Percentiles rank a stretch among this genome's conserved stretches.
phyloP scores from a whole-genome alignment of 495 filamentous ascomycete species.

The Friedmanniomyces endolithicus region DNA sequence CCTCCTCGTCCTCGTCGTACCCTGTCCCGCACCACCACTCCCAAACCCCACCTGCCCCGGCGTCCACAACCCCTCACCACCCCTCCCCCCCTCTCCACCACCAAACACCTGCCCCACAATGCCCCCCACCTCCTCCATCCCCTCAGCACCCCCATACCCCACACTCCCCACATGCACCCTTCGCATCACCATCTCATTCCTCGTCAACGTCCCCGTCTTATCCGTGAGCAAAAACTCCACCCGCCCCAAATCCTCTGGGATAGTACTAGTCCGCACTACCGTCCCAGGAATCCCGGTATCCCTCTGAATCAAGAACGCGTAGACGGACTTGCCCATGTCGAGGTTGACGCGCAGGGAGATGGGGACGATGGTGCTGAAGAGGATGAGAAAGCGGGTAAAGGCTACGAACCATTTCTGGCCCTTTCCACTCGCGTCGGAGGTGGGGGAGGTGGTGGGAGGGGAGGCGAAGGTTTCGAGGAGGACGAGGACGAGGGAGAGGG shows the following conservation, averaged over 20 bases:
- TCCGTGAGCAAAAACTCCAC: conserved; percentile 96
- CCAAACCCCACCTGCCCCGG: conserved; percentile 45
- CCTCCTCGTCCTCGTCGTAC: conserved; percentile 60
- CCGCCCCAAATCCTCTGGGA: conserved; percentile 88
- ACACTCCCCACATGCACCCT: conserved; percentile 98
- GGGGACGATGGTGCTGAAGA: conserved; percentile 98
- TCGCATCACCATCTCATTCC: conserved; percentile 82
- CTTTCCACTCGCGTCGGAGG: conserved; percentile 19
- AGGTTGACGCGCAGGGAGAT: conserved; percentile 94
- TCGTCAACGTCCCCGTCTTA: conserved; percentile 93
- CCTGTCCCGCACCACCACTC: conserved; percentile 10
- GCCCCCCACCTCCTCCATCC: conserved; percentile 88
- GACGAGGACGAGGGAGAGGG: conserved; percentile 81
- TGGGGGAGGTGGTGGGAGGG: conserved; percentile 34
- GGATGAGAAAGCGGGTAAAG: conserved; percentile 86
- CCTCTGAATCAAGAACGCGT: conserved; percentile 87
- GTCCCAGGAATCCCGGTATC: conserved; percentile 82
- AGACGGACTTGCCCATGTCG: conserved; percentile 92
- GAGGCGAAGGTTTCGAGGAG: conserved; percentile 69
- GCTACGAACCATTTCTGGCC: conserved; percentile 72
- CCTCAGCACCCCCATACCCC: conserved; percentile 82
- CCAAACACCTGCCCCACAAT: conserved; percentile 72
- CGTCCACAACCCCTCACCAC: conserved; percentile 55
- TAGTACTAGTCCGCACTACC: conserved; percentile 90
- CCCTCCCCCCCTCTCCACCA: background rate